Evolutionary conservation across 2,329 filamentous ascomycete species (phyloP).

Genomic region (Fusarium succisae): DNA sequence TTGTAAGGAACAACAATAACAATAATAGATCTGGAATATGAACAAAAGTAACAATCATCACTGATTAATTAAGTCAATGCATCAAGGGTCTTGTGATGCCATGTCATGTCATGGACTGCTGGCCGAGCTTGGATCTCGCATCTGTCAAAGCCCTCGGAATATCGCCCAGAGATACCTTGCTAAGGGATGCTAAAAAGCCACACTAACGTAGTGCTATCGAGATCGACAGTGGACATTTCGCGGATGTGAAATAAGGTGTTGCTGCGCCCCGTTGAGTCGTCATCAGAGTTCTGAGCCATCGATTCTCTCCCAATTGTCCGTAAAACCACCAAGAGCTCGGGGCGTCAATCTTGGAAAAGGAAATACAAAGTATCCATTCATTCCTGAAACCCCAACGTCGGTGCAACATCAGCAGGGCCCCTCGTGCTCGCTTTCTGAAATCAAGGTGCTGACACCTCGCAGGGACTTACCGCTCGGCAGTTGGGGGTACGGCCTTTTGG

Average conservation of each 20-base stretch:
- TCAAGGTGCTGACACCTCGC: slow-evolving; percentile 38
- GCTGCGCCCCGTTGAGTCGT: slow-evolving; percentile 35
- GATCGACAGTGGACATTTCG: slow-evolving; percentile 31
- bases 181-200: not conserved
- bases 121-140: slow-evolving; percentile 21
- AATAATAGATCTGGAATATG: too few species aligned
- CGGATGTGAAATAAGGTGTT: slow-evolving; percentile 25
- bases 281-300: slow-evolving; percentile 4
- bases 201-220: slow-evolving; percentile 27
- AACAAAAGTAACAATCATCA: not conserved
- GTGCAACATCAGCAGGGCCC: slow-evolving; percentile 5
- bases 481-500: not conserved
- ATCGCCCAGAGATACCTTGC: slow-evolving; percentile 13
- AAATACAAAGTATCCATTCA: not conserved
- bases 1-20: not conserved
- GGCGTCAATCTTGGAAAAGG: not conserved
- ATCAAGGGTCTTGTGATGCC: slow-evolving; percentile 22
- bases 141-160: slow-evolving; percentile 26
- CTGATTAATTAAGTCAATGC: not conserved
- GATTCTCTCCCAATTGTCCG: not conserved
- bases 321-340: slow-evolving; percentile 1
- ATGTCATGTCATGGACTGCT: not conserved
- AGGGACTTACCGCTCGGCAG: slow-evolving; percentile 38
- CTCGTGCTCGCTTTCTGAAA: slow-evolving; percentile 4
- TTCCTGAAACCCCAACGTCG: slow-evolving; percentile 35